These are phyloP conservation scores for Solanum virginianum DNA, from an alignment of 257 asterid species.

Conservation along the genomic window DNA sequence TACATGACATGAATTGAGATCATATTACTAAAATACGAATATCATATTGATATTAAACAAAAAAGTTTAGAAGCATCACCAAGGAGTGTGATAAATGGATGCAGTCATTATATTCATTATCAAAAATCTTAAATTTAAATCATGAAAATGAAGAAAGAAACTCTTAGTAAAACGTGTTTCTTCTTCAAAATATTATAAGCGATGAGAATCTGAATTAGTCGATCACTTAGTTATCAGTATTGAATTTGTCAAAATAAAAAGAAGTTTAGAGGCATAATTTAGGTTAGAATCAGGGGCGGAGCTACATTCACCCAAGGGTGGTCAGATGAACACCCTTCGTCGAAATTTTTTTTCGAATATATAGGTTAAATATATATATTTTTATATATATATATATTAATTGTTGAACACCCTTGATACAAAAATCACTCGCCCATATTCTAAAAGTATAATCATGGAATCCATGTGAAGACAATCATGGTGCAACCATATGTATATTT, in stretches of 20 bases:
- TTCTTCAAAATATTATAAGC: background rate
- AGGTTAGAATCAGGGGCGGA: background rate
- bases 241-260: background rate
- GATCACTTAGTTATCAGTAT: too few relatives aligned
- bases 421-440: too few relatives aligned
- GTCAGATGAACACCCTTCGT: too few relatives aligned
- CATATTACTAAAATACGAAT: too few relatives aligned
- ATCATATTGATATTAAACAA: background rate
- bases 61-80: background rate
- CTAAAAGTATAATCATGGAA: background rate
- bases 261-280: background rate
- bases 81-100: background rate
- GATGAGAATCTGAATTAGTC: background rate
- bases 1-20: too few relatives aligned
- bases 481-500: background rate
- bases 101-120: background rate
- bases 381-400: too few relatives aligned
- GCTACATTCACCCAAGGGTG: too few relatives aligned
- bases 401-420: too few relatives aligned
- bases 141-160: background rate
- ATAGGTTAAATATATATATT: too few relatives aligned
- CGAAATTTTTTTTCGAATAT: too few relatives aligned
- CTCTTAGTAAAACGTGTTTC: background rate
- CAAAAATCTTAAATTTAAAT: accelerated
- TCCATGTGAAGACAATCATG: slow-evolving; percentile 32